These are phyloP conservation scores for Debaryomyces hansenii DNA, from an alignment of 805 yeast genomes.

Conservation along the genomic window DNA sequence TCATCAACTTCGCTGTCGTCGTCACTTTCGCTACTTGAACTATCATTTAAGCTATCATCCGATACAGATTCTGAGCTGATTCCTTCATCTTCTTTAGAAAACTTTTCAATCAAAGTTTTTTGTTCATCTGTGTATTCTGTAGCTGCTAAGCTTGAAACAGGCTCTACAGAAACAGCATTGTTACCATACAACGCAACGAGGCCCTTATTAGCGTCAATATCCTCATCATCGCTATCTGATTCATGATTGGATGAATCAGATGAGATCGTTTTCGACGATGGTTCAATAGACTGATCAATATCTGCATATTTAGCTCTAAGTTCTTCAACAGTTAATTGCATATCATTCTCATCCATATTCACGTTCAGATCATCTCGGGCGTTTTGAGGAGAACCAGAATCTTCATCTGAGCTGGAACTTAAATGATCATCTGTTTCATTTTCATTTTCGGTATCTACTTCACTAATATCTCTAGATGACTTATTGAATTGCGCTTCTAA, in stretches of 20 bases:
- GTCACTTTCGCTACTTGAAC: constrained; percentile 12
- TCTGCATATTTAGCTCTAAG: constrained; percentile 55
- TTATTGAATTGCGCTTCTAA: constrained; percentile 78
- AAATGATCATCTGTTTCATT: constrained; percentile 18
- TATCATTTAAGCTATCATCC: constrained; percentile 15
- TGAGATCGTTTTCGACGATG: not conserved
- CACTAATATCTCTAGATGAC: constrained; percentile 22
- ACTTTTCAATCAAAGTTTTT: constrained; percentile 25
- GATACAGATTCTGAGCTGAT: constrained; percentile 8
- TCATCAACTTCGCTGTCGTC: constrained; percentile 14
- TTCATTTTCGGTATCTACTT: constrained; percentile 7
- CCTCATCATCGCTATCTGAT: constrained; percentile 1
- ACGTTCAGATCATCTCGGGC: not conserved
- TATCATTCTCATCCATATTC: constrained; percentile 36
- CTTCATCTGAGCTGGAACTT: constrained; percentile 13
- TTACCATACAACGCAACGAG: constrained; percentile 35
- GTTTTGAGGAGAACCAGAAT: constrained; percentile 20
- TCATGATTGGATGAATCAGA: not conserved
- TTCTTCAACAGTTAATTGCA: constrained; percentile 54
- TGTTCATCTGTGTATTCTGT: constrained; percentile 35
- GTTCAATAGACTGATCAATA: not conserved
- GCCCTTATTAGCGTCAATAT: constrained; percentile 12
- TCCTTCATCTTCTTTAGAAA: constrained; percentile 3
- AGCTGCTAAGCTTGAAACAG: constrained; percentile 7
- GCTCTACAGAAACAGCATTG: constrained; percentile 13